Base-by-base conservation (phyloP, 2,329 filamentous ascomycete genomes). In the Lizonia empirigonia region DNA sequence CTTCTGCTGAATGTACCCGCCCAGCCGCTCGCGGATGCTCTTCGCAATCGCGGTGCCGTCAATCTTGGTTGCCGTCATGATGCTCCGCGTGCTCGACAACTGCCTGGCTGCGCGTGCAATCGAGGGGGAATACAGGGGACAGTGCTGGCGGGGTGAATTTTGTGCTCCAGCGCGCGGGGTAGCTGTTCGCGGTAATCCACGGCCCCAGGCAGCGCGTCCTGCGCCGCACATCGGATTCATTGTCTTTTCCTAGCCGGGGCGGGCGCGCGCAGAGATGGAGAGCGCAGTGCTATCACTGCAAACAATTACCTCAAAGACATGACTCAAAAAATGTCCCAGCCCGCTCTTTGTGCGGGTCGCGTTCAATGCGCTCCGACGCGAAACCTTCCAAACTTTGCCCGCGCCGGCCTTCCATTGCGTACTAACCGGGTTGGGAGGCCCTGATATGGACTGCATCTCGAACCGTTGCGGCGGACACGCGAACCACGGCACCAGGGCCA, bases 11-110 rank as follows among this genome's bases (percentile, higher is more conserved):
- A 99, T 95, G 76, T 97, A 87, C 37, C 78, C 79, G 66, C 87
- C 87, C 67, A 99, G 82, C 56, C 83, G 82, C 78, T 92, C 90
- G 56, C 94, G 88, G 72, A 97, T 96, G 72, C 80, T 83, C 80
- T 93, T 95, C 64, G 94, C 94, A 78, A 97, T 91, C 73, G 90
- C 91, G 49, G 88, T 96, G 80, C 94, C 94, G 79, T 99, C 94
- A 68, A 99, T 94, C 81, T 91, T 96, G 67, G 82, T 85, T 63
- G 91, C 93, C 64, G 85, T 85, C 92, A 97, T 97, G 70, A 77
- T 80, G 76, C 77, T 69, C 64, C 78, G 64, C 58, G 82, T 85
- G 62, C 71, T 78, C 57, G 79, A 80, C 68, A 85, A 82, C 30
- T 60, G 59, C 41, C 58, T 40, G 37, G 54, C 47, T 33, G 55